phyloP scores from a whole-genome alignment of 2,329 filamentous ascomycete species.

The Fusarium tricinctum region DNA sequence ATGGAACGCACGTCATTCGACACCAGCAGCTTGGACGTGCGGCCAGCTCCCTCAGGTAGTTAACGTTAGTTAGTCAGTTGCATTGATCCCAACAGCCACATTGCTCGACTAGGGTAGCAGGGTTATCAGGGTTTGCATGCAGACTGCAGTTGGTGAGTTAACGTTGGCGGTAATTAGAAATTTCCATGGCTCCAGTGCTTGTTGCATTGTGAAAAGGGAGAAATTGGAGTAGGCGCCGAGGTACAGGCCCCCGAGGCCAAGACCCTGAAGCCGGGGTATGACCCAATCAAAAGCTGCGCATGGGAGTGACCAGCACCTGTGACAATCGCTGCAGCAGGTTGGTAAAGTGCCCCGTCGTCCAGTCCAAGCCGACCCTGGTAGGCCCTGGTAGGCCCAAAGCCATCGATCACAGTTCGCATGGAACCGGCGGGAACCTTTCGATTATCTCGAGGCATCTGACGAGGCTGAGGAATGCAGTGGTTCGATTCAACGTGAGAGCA shows the following conservation, averaged over 20 bases:
- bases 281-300: conserved; percentile 26
- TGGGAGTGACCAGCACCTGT: conserved; percentile 40
- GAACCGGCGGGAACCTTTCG: conserved; percentile 46
- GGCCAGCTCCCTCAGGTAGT: background rate
- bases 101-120: conserved; percentile 22
- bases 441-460: conserved; percentile 47
- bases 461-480: conserved; percentile 43
- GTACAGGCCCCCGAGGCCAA: conserved; percentile 20
- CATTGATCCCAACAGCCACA: conserved; percentile 22
- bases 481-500: conserved; percentile 41
- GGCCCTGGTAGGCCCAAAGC: conserved; percentile 22
- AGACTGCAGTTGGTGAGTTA: background rate
- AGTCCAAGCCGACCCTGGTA: conserved; percentile 32
- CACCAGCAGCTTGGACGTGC: conserved; percentile 41
- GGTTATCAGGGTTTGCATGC: background rate
- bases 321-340: conserved; percentile 45
- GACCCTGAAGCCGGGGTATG: conserved; percentile 14
- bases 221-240: conserved; percentile 37
- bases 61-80: conserved; percentile 20
- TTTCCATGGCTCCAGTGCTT: conserved; percentile 15
- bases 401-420: conserved; percentile 35
- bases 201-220: background rate
- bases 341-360: conserved; percentile 31
- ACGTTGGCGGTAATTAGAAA: conserved; percentile 12
- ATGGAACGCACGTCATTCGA: conserved; percentile 46